These are phyloP conservation scores for Fusarium lateritium DNA, from an alignment of 2,329 filamentous ascomycete species.

Conservation along the genomic window DNA sequence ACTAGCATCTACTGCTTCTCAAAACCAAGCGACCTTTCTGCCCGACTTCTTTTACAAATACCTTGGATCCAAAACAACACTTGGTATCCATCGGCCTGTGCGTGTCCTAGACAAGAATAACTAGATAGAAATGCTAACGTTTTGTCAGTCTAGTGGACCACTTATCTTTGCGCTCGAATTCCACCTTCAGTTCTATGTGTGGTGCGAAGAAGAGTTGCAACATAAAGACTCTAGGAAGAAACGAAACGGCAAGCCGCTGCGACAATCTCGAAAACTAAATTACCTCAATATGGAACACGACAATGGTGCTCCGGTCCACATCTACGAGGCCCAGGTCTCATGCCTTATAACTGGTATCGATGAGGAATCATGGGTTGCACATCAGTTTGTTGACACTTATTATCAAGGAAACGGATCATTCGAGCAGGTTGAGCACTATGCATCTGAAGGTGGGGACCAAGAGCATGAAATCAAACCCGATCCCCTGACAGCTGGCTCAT, in stretches of 20 bases:
- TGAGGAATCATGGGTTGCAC: conserved; percentile 5
- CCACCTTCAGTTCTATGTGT: conserved; percentile 9
- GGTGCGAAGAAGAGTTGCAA: neutral
- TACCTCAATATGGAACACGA: accelerated
- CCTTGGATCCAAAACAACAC: neutral
- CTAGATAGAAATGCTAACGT: neutral
- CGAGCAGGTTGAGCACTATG: neutral
- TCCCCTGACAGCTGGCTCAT: neutral
- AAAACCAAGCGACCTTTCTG: neutral
- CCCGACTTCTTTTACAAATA: conserved; percentile 17
- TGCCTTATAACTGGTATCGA: conserved; percentile 6
- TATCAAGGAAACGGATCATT: neutral
- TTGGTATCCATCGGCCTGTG: conserved; percentile 1
- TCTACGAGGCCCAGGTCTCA: neutral
- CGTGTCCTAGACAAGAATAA: neutral
- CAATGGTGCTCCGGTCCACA: neutral
- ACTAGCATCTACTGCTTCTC: neutral
- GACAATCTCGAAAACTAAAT: neutral
- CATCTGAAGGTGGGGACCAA: too few relatives aligned
- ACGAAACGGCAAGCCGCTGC: neutral
- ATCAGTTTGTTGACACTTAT: conserved; percentile 6
- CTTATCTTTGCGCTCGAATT: conserved; percentile 6
- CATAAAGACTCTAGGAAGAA: neutral
- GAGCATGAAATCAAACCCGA: neutral
- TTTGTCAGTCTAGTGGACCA: neutral